phyloP scores from a whole-genome alignment of 345 rosid genomes.

The Erysimum cheiranthoides region DNA sequence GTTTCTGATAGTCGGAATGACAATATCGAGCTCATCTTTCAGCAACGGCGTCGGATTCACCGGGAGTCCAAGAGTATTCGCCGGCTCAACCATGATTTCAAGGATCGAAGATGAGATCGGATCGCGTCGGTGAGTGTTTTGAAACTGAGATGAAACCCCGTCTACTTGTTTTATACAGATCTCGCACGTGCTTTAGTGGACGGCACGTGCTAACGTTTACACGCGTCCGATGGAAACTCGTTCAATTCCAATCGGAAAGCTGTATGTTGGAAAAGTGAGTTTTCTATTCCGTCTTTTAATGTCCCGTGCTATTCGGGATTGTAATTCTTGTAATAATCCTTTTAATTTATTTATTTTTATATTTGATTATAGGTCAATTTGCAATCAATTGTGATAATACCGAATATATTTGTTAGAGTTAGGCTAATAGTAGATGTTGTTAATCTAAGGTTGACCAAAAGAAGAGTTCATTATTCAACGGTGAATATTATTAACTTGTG shows the following conservation, averaged over 20 bases:
- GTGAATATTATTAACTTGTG: neutral
- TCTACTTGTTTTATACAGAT: slow-evolving; percentile 34
- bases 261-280: slow-evolving; percentile 16
- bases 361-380: neutral
- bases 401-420: neutral
- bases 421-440: too few species aligned
- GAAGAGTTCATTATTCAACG: neutral
- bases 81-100: slow-evolving; percentile 60
- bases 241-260: slow-evolving; percentile 7
- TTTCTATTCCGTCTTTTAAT: slow-evolving; percentile 27
- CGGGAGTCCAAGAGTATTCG: slow-evolving; percentile 49
- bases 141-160: neutral
- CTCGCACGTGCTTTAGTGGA: slow-evolving; percentile 27
- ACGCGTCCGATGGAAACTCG: neutral
- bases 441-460: neutral
- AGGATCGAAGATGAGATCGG: slow-evolving; percentile 20
- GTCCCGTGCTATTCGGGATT: slow-evolving; percentile 25
- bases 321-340: neutral
- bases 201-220: slow-evolving; percentile 13
- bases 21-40: slow-evolving; percentile 92
- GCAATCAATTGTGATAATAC: neutral
- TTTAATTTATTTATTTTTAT: neutral
- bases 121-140: slow-evolving; percentile 17
- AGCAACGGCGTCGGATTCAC: slow-evolving; percentile 52
- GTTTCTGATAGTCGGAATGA: slow-evolving; percentile 92